Percentiles rank a stretch among this genome's conserved stretches.
These are phyloP conservation scores for Tetradesmus obliquus DNA, from an alignment of 139 green algal genomes.

Conservation along the genomic window DNA sequence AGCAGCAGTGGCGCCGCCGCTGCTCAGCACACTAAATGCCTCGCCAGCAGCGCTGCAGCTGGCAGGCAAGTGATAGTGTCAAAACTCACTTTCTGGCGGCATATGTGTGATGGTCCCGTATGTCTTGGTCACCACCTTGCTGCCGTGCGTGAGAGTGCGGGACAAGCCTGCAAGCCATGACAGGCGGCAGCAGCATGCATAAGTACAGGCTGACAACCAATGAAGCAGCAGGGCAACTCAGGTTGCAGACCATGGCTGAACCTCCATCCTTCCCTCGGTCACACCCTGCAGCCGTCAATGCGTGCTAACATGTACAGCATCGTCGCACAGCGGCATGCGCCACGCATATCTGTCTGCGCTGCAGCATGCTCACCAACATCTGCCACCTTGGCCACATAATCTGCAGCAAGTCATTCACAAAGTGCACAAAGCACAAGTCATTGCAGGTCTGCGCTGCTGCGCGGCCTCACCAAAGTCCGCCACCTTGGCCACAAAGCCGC, in stretches of 20 bases:
- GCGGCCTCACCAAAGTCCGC: constrained; percentile 71
- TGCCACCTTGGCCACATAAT: too few species aligned
- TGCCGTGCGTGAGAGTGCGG: neutral
- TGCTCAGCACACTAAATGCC: too few species aligned
- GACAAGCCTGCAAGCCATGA: neutral
- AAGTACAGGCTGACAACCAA: neutral
- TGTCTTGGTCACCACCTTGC: constrained; percentile 15
- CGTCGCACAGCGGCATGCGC: too few species aligned
- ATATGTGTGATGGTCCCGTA: constrained; percentile 17
- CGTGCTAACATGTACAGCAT: neutral
- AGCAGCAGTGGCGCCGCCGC: too few species aligned
- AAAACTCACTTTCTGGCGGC: neutral
- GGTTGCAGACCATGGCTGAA: too few species aligned
- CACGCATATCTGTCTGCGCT: too few species aligned
- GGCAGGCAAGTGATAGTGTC: too few species aligned
- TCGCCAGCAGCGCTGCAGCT: too few species aligned
- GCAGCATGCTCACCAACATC: too few species aligned
- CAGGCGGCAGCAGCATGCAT: neutral
- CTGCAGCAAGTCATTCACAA: too few species aligned
- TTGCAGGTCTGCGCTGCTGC: neutral
- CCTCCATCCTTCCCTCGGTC: too few species aligned
- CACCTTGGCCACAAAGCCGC: constrained; percentile 76
- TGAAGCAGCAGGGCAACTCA: too few species aligned
- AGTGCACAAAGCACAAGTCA: neutral
- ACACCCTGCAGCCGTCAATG: neutral